phyloP scores from a whole-genome alignment of 495 filamentous ascomycete genomes.

The Aspergillus sparsus region DNA sequence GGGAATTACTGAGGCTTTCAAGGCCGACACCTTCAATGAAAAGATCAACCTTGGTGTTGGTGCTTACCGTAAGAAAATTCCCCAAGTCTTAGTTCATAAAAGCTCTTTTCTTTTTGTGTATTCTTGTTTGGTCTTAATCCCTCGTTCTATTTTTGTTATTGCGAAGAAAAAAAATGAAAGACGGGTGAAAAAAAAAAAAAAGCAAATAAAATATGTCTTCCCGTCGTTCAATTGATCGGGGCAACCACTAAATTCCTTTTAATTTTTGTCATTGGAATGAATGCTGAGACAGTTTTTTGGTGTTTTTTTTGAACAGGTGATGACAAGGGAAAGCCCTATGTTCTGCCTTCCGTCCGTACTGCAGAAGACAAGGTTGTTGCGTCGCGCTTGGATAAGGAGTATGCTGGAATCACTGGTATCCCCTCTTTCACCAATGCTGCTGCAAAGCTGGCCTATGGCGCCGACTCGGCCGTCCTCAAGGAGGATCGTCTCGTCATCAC shows the following conservation, averaged over 20 bases:
- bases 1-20: conserved; percentile 99
- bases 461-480: conserved; percentile 71
- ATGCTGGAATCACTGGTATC: conserved; percentile 94
- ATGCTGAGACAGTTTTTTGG: not conserved
- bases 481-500: conserved; percentile 85
- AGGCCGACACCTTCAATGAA: conserved; percentile 83
- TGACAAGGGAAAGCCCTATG: conserved; percentile 94
- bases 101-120: not conserved
- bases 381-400: conserved; percentile 87
- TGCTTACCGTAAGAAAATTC: conserved; percentile 49
- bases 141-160: not conserved
- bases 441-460: conserved; percentile 84
- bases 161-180: not conserved
- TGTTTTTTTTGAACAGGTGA: conserved; percentile 55
- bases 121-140: not conserved
- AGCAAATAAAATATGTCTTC: not conserved
- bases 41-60: conserved; percentile 95
- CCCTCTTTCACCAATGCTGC: conserved; percentile 92
- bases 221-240: not conserved
- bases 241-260: not conserved
- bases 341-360: conserved; percentile 86
- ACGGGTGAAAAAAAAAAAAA: not conserved
- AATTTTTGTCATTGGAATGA: not conserved
- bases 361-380: conserved; percentile 86
- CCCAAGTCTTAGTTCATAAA: not conserved